Conservation (phyloP, 139 green algal genomes). For the Tetraselmis striata region DNA sequence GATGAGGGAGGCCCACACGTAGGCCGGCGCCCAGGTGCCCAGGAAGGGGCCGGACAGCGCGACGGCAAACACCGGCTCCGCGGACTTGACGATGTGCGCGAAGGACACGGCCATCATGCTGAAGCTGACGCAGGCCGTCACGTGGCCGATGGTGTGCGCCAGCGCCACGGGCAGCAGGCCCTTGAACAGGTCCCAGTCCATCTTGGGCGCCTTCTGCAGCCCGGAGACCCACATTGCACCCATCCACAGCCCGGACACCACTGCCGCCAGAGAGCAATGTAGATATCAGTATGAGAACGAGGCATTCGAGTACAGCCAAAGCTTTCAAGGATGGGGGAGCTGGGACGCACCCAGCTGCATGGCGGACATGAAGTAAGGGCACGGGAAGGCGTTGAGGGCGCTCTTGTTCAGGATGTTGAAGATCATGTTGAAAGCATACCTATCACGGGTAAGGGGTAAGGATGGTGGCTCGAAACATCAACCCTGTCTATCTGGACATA, state of each 20-base stretch:
- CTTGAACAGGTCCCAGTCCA: conserved; percentile 36
- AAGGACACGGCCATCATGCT: conserved; percentile 82
- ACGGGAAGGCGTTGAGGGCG: conserved; percentile 75
- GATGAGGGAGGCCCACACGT: conserved; percentile 76
- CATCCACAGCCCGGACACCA: conserved; percentile 59
- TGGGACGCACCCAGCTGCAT: conserved; percentile 63
- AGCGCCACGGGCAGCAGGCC: conserved; percentile 66
- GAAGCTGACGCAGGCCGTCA: conserved; percentile 70
- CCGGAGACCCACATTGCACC: conserved; percentile 53
- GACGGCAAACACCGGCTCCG: conserved; percentile 65
- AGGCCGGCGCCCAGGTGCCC: conserved; percentile 28
- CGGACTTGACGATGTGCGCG: conserved; percentile 72
- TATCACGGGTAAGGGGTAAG: no score
- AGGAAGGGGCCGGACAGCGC: conserved; percentile 65
- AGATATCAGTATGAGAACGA: no score
- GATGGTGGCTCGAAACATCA: no score
- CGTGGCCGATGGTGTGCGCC: conserved; percentile 79
- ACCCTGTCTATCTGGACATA: no score
- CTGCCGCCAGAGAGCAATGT: no score
- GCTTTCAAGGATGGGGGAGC: no score
- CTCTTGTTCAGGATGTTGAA: conserved; percentile 92
- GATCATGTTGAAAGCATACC: conserved; percentile 87
- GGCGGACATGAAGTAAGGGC: conserved; percentile 76
- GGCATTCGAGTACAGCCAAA: no score
- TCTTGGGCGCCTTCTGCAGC: conserved; percentile 62